Evolutionary conservation across 192 early-diverging fungal species (phyloP).

Genomic region (Rhizophagus prolifer): DNA sequence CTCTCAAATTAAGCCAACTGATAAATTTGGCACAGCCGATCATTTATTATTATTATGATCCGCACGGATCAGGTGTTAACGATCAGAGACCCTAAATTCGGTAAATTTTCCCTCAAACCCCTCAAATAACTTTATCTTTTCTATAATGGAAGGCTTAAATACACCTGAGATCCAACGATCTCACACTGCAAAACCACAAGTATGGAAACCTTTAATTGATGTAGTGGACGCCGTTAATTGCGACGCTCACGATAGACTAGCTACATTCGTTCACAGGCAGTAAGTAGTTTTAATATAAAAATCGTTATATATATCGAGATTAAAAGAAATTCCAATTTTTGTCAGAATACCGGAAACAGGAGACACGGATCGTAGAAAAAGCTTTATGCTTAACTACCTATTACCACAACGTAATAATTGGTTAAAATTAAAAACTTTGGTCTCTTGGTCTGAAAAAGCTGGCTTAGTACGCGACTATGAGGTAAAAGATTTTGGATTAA

Average conservation of each 20-base stretch:
- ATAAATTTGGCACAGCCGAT: no score
- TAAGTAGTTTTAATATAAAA: background rate
- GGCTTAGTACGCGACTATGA: background rate
- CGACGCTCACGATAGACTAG: background rate
- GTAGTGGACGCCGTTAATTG: constrained; percentile 3
- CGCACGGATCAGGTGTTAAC: no score
- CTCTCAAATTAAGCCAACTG: background rate
- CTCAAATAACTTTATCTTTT: background rate
- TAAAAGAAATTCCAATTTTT: background rate
- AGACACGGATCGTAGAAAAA: background rate
- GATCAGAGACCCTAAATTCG: no score
- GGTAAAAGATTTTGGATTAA: background rate
- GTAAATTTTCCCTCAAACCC: background rate
- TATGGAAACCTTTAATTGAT: constrained; percentile 4
- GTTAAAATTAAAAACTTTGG: constrained; percentile 1
- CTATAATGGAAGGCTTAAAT: background rate
- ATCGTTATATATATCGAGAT: no score
- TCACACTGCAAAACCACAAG: background rate
- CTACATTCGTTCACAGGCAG: background rate
- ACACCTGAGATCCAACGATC: background rate
- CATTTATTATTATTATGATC: no score
- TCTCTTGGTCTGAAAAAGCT: constrained; percentile 11
- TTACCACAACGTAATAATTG: constrained; percentile 7
- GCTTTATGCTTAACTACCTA: constrained; percentile 1
- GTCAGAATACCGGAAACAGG: background rate